A percentile compares a stretch with the other conserved stretches of the same genome.
Evolutionary conservation across 169 alveolate species (phyloP).

Genomic region (Plasmodium adleri): DNA sequence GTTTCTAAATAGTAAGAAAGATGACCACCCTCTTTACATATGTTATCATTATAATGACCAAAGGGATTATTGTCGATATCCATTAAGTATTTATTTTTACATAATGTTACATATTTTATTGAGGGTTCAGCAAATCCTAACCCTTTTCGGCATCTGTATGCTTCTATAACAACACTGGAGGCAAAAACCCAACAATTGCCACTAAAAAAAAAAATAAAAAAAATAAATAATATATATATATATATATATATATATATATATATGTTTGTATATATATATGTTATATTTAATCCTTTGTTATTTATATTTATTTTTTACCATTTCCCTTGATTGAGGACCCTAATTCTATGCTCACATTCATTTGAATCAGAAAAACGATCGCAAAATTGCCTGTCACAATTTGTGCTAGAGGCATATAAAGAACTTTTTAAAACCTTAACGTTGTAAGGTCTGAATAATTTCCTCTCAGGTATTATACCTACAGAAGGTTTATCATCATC

Average conservation of each 20-base stretch:
- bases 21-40: conserved; percentile 69
- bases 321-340: conserved; percentile 63
- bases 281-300: background rate
- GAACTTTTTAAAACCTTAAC: conserved; percentile 29
- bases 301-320: conserved; percentile 19
- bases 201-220: background rate
- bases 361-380: conserved; percentile 47
- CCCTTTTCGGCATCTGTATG: conserved; percentile 58
- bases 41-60: conserved; percentile 52
- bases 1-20: conserved; percentile 30
- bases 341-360: conserved; percentile 47
- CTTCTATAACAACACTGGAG: conserved; percentile 34
- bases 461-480: conserved; percentile 49
- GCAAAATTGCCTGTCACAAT: conserved; percentile 42
- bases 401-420: conserved; percentile 15
- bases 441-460: conserved; percentile 32
- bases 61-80: background rate
- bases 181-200: conserved; percentile 75
- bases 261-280: background rate
- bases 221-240: background rate
- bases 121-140: conserved; percentile 68
- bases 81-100: conserved; percentile 15
- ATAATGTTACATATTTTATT: conserved; percentile 51
- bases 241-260: background rate
- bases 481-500: conserved; percentile 52